A percentile compares a stretch with the other conserved stretches of the same genome.
These are phyloP conservation scores for Leptographium procerum DNA, from an alignment of 2,329 filamentous ascomycete genomes.

Conservation along the genomic window DNA sequence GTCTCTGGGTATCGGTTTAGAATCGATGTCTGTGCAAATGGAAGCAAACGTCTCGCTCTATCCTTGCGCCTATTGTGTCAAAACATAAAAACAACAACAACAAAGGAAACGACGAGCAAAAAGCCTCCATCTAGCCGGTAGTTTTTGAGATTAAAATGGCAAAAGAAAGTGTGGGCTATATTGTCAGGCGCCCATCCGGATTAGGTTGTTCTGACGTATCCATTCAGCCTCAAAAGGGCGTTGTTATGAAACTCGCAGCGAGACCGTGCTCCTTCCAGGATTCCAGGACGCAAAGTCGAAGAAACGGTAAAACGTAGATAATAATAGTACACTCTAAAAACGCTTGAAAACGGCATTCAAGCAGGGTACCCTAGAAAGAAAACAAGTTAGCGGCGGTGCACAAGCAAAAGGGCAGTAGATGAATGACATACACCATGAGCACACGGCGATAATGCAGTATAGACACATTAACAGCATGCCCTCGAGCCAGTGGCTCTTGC, in stretches of 20 bases:
- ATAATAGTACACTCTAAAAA: too few relatives aligned
- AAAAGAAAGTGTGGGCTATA: not conserved
- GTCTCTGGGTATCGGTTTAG: not conserved
- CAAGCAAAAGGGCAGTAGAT: not conserved
- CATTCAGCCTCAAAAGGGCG: too few relatives aligned
- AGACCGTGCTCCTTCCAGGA: not conserved
- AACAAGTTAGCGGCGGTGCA: not conserved
- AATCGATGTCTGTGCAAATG: not conserved
- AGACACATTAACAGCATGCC: constrained; percentile 64
- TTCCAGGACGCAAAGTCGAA: too few relatives aligned
- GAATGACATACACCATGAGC: constrained; percentile 43
- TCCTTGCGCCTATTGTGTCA: not conserved
- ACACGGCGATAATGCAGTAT: constrained; percentile 68
- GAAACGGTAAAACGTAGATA: too few relatives aligned
- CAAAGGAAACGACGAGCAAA: not conserved
- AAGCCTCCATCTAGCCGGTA: not conserved
- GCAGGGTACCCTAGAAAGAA: constrained; percentile 5
- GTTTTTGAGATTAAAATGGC: not conserved
- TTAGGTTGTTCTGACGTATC: not conserved
- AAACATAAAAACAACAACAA: not conserved
- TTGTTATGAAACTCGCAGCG: not conserved
- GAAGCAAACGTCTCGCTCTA: not conserved
- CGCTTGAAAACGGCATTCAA: not conserved
- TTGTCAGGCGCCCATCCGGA: not conserved
- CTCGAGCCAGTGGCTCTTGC: constrained; percentile 73